Evolutionary conservation across 2,329 filamentous ascomycete species (phyloP).

Genomic region (Balansia obtecta): DNA sequence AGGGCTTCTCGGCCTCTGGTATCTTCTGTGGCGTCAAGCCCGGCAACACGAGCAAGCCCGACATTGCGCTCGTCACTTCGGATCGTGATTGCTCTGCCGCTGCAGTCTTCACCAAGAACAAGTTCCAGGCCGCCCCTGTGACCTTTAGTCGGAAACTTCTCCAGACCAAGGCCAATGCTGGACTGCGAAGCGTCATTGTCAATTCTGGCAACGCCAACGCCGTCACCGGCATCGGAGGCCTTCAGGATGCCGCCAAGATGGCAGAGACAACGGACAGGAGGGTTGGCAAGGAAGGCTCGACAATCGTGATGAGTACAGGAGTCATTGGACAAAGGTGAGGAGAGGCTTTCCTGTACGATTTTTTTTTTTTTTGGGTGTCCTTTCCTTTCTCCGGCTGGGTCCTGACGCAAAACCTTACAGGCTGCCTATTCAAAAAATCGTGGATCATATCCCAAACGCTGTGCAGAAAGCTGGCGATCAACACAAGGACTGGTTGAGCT

Average conservation of each 20-base stretch:
- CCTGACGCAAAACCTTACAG: constrained; percentile 25
- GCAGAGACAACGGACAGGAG: constrained; percentile 60
- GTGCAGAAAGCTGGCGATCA: constrained; percentile 57
- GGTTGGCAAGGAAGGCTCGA: constrained; percentile 38
- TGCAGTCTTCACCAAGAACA: constrained; percentile 95
- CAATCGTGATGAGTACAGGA: constrained; percentile 96
- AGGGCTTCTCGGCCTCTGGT: constrained; percentile 77
- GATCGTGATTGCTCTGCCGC: constrained; percentile 76
- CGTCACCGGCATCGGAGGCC: constrained; percentile 79
- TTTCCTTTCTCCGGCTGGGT: too few relatives aligned
- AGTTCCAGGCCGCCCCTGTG: constrained; percentile 93
- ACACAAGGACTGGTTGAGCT: constrained; percentile 76
- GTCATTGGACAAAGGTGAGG: constrained; percentile 83
- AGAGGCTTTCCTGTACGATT: neutral
- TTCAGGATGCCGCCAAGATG: constrained; percentile 84
- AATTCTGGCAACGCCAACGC: constrained; percentile 97
- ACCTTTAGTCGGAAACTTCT: constrained; percentile 69
- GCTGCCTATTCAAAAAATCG: constrained; percentile 83
- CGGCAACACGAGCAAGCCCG: constrained; percentile 80
- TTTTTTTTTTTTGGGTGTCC: neutral
- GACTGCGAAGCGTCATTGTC: constrained; percentile 71
- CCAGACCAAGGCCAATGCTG: constrained; percentile 50
- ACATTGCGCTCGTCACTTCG: constrained; percentile 79
- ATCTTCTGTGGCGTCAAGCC: constrained; percentile 90
- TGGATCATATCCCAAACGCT: constrained; percentile 67